Evolutionary conservation across 192 early-diverging fungal species (phyloP), one percentile per base, ranked within the genome.

Genomic region (Mycoemilia scoparia): DNA sequence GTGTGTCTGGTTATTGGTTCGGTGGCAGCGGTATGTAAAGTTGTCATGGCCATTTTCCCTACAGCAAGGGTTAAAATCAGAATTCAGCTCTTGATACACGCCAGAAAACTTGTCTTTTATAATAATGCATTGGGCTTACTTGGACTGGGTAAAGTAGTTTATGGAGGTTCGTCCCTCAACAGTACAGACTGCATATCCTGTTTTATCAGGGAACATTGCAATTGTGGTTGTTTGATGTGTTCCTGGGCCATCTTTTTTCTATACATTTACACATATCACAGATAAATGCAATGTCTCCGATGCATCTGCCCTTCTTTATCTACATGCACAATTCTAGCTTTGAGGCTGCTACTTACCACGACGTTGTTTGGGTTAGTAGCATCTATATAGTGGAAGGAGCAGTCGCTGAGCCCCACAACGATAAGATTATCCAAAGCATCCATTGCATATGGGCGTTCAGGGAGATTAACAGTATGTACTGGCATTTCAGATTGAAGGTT

Each of bases 21-120:
- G 75, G 56, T 96, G 92, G 54, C 92, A 96, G 44, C 85, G 89
- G 74, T 84, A 89, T 21, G 87, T 77, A 59, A 96, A 84, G 54
- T 88, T 82, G 18, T 63, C 50, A 41, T 56, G 8, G 49, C 46
- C 50, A 51, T 63, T 29, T n/a, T n/a, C n/a, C n/a, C n/a, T n/a
- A n/a, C n/a, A n/a, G n/a, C n/a, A n/a, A n/a, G 25, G 12, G 2
- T 3, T 2, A 26, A 6, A 3, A 14, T 15, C 5, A 36, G 16
- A 26, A 32, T 16, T 16, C 5, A 2, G 24, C 28, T 5, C 28
- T 19, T 36, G 14, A 3, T 12, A 36, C 20, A 7, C 16, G 0
- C 9, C 9, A 40, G 1, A 8, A 38, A 0, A 33, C 42, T n/a
- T 43, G 41, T n/a, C n/a, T n/a, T n/a, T n/a, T n/a, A n/a, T n/a